Percentiles rank a stretch among this genome's conserved stretches.
Evolutionary conservation across 805 yeast species (phyloP).

Genomic region (Gaillardinia entomophila): DNA sequence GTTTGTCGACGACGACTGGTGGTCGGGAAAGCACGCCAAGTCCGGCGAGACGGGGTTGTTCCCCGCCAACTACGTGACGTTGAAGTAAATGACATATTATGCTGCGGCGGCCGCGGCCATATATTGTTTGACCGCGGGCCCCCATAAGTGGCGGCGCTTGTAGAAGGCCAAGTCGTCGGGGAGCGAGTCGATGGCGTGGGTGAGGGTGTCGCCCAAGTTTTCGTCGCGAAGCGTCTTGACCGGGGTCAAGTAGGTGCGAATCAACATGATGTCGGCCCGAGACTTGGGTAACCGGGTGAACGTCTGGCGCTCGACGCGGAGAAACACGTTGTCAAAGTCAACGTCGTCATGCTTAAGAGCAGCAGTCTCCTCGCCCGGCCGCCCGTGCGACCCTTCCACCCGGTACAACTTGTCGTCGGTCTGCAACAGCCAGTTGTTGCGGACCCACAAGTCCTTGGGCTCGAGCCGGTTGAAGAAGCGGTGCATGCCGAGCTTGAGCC

Average conservation of each 20-base stretch:
- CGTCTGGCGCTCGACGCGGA: slow-evolving; percentile 32
- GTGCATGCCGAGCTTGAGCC: slow-evolving; percentile 59
- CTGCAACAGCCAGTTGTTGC: slow-evolving; percentile 70
- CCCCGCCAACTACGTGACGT: slow-evolving; percentile 81
- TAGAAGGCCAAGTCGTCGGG: slow-evolving; percentile 35
- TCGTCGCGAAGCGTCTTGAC: slow-evolving; percentile 21
- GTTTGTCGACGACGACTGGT: slow-evolving; percentile 93
- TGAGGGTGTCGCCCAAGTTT: slow-evolving; percentile 25
- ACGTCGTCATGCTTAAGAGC: slow-evolving; percentile 20
- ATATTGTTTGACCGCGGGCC: slow-evolving; percentile 29
- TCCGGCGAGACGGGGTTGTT: slow-evolving; percentile 78
- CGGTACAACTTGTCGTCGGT: slow-evolving; percentile 39
- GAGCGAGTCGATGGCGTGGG: slow-evolving; percentile 27
- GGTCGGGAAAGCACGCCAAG: slow-evolving; percentile 71
- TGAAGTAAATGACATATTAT: too few relatives aligned
- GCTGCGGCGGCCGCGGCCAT: too few relatives aligned
- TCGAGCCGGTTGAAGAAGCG: slow-evolving; percentile 54
- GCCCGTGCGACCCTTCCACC: slow-evolving; percentile 25
- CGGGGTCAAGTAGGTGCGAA: slow-evolving; percentile 33
- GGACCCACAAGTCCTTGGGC: slow-evolving; percentile 49
- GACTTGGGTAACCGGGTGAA: slow-evolving; percentile 31
- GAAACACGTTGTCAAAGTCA: slow-evolving; percentile 29
- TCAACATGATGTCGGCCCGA: slow-evolving; percentile 30
- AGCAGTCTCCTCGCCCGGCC: slow-evolving; percentile 20
- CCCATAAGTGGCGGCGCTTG: slow-evolving; percentile 33